A percentile compares a stretch with the other conserved stretches of the same genome.
Conservation (phyloP, 2,329 filamentous ascomycete genomes). For the Lasiodiplodia sp. region DNA sequence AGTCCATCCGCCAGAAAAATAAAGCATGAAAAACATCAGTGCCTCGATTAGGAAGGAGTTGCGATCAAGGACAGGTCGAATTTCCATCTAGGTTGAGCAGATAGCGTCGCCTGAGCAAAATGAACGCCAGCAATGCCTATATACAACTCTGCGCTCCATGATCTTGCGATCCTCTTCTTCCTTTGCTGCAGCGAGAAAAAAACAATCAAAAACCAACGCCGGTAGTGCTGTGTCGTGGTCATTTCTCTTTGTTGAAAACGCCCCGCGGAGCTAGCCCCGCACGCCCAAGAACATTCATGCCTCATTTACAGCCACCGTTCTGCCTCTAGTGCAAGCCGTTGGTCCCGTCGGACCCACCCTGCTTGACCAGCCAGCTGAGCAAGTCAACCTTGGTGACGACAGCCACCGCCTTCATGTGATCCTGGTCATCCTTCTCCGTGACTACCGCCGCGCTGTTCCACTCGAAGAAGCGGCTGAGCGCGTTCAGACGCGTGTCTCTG, state of each 20-base stretch:
- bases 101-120: neutral
- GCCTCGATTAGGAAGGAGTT: neutral
- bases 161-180: conserved; percentile 13
- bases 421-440: conserved; percentile 71
- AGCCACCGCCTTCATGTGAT: conserved; percentile 77
- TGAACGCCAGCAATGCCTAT: neutral
- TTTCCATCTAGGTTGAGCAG: conserved; percentile 28
- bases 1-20: neutral
- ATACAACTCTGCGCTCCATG: neutral
- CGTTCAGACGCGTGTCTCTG: conserved; percentile 80
- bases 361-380: conserved; percentile 87
- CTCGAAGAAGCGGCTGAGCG: conserved; percentile 91
- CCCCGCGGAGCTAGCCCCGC: conserved; percentile 3
- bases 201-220: conserved; percentile 3
- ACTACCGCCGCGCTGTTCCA: conserved; percentile 98
- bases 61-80: neutral
- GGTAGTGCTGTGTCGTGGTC: conserved; percentile 2
- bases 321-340: conserved; percentile 16
- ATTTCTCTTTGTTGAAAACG: conserved; percentile 26
- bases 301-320: neutral
- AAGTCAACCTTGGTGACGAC: conserved; percentile 97
- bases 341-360: conserved; percentile 44
- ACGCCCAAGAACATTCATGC: conserved; percentile 7
- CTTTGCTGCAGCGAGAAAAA: neutral
- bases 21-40: neutral